Base-by-base conservation (phyloP, 345 rosid species). In the Chamaenerion angustifolium region DNA sequence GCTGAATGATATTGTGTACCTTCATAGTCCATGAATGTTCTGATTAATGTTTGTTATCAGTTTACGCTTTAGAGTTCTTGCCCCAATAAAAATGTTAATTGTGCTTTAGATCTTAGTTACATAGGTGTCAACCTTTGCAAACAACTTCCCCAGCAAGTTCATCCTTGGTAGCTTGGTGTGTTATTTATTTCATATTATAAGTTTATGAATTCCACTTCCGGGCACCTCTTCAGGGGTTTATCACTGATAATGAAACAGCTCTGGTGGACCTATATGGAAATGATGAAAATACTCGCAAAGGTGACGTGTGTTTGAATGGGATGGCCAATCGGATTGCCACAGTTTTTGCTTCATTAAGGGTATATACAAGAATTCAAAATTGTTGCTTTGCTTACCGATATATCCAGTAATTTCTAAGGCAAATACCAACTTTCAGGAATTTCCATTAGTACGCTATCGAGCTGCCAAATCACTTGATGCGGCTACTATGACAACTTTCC, bases 331-430 rank as follows among this genome's bases (percentile, higher is more conserved):
- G 95, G 57, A 70, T 93, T 53, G 87, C 99, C 61, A 93, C 99
- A 40, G 97, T 93, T 61, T 83, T 93, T 79, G 94, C 99, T 60
- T 93, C 99, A 45, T 54, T 93, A 49, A 83, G 89, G 99, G 99
- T 93, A 79, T 59, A 43, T 56, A 37, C 40, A 37, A 37, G 27
- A 45, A 52, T 64, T 65, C 58, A 25, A 2, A 18, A 37, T 40
- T 43, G n/a, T 11, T 16, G 37, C 7, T 31, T 37, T 35, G 10
- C 16, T 42, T n/a, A 10, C 10, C 62, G 45, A 63, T 52, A 56
- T 55, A 58, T 52, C 49, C 41, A 10, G 40, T 25, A 46, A 56
- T 50, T 25, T 57, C 51, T 40, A 40, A 51, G 51, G 45, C 40
- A 40, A 43, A 40, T 15, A 31, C 48, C 35, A 55, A 42, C 16